Conservation (phyloP, 192 early-diverging fungal species). For the Coemansia sp. region DNA sequence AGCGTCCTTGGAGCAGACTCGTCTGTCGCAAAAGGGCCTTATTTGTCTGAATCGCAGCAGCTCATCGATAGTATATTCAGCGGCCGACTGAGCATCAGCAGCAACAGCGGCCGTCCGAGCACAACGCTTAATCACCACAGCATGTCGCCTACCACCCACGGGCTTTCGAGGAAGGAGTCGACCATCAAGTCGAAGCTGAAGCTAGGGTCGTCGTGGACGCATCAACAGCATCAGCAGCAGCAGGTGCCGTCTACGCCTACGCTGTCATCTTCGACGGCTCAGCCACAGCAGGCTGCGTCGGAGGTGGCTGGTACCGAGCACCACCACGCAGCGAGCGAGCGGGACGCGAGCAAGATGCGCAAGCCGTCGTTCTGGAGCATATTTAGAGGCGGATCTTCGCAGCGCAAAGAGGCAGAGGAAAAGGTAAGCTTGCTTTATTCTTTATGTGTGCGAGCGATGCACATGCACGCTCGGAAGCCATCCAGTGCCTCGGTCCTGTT, state of each 20-base stretch:
- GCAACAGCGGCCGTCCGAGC: not conserved
- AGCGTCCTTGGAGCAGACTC: not conserved
- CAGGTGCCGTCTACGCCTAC: not conserved
- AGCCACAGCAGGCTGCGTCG: not conserved
- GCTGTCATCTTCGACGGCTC: not conserved
- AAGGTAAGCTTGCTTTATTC: slow-evolving; percentile 31
- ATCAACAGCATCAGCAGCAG: slow-evolving; percentile 12
- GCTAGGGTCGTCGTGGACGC: slow-evolving; percentile 7
- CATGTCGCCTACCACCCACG: slow-evolving; percentile 4
- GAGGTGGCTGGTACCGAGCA: not conserved
- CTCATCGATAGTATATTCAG: slow-evolving; percentile 49
- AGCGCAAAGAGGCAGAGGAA: slow-evolving; percentile 46
- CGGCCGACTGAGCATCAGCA: slow-evolving; percentile 47
- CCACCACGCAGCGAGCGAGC: slow-evolving; percentile 15
- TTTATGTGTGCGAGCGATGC: not conserved
- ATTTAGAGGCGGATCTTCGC: slow-evolving; percentile 33
- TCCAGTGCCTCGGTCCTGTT: not conserved
- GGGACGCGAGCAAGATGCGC: slow-evolving; percentile 53
- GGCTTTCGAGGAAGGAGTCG: slow-evolving; percentile 9
- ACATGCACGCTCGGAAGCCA: slow-evolving; percentile 8
- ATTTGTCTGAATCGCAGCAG: slow-evolving; percentile 27
- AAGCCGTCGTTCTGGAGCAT: slow-evolving; percentile 56
- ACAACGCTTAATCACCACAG: not conserved
- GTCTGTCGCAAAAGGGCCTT: not conserved
- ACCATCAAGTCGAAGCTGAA: slow-evolving; percentile 5